These are phyloP conservation scores for Paraphaeosphaeria minitans DNA, from an alignment of 2,329 filamentous ascomycete genomes.

Conservation along the genomic window DNA sequence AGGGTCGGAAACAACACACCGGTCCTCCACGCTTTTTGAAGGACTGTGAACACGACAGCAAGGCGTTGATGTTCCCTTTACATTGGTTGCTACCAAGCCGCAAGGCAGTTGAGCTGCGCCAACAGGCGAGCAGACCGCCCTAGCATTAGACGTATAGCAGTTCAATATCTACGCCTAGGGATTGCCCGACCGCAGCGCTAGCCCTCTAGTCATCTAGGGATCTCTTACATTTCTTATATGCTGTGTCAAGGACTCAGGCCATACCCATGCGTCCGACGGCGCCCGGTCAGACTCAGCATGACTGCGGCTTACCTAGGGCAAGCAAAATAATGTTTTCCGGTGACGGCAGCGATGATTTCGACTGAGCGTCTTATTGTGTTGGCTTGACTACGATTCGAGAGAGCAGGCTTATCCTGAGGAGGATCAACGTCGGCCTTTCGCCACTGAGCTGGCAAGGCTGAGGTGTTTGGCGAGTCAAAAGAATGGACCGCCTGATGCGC, in stretches of 20 bases:
- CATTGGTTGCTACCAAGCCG: not conserved
- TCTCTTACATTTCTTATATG: not conserved
- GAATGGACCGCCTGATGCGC: slow-evolving; percentile 1
- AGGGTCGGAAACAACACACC: slow-evolving; percentile 1
- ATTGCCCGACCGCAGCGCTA: slow-evolving; percentile 1
- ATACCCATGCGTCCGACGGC: not conserved
- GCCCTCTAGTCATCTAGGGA: not conserved
- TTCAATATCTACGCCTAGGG: not conserved
- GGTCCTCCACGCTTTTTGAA: not conserved
- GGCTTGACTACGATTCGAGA: not conserved
- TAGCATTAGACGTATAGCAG: slow-evolving; percentile 1
- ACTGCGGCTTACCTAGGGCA: not conserved
- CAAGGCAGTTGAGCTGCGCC: not conserved
- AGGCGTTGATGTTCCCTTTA: not conserved
- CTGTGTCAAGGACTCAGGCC: not conserved
- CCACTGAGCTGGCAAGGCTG: slow-evolving; percentile 2
- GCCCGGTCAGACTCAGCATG: no score
- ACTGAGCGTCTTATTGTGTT: not conserved
- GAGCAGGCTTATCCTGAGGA: not conserved
- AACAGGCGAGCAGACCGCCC: not conserved
- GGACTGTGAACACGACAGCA: not conserved
- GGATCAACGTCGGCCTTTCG: slow-evolving; percentile 1
- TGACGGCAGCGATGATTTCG: not conserved
- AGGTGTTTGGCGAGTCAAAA: not conserved
- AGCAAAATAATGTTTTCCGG: not conserved